These are phyloP conservation scores for Cornus controversa DNA, from an alignment of 148 eudicot species.

Conservation along the genomic window DNA sequence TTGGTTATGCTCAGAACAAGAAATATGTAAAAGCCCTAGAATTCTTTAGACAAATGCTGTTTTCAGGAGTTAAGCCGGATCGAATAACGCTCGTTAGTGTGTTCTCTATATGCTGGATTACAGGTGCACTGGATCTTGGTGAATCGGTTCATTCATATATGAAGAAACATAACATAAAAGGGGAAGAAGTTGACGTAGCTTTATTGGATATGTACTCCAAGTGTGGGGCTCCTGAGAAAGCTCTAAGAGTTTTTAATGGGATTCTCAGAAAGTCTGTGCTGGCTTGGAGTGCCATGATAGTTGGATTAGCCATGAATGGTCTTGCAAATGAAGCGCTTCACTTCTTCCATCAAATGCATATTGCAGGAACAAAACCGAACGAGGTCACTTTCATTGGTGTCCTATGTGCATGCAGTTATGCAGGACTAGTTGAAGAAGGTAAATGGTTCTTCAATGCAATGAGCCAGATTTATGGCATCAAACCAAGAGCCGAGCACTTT, in stretches of 20 bases:
- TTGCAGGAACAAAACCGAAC: not conserved
- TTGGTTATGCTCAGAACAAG: conserved; percentile 11
- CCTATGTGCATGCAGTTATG: conserved; percentile 9
- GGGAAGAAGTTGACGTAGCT: conserved; percentile 11
- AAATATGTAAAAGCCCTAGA: not conserved
- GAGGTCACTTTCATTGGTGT: conserved; percentile 13
- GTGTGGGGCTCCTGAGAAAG: conserved; percentile 14
- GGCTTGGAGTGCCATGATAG: conserved; percentile 14
- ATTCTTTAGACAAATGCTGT: conserved; percentile 1
- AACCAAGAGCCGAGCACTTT: conserved; percentile 7
- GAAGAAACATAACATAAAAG: conserved; percentile 10
- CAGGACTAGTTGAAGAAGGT: conserved; percentile 10
- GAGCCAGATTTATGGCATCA: not conserved
- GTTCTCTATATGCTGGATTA: not conserved
- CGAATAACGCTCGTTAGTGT: not conserved
- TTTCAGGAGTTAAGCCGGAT: not conserved
- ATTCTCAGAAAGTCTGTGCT: not conserved
- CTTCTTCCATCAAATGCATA: not conserved
- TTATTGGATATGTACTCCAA: conserved; percentile 13
- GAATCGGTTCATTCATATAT: conserved; percentile 2
- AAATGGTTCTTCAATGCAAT: conserved; percentile 9
- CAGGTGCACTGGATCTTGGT: conserved; percentile 1
- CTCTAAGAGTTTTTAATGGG: not conserved
- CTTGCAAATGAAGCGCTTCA: conserved; percentile 6
- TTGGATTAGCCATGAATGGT: conserved; percentile 8